Evolutionary conservation across 2,329 filamentous ascomycete species (phyloP).

Genomic region (Cercospora canescens): DNA sequence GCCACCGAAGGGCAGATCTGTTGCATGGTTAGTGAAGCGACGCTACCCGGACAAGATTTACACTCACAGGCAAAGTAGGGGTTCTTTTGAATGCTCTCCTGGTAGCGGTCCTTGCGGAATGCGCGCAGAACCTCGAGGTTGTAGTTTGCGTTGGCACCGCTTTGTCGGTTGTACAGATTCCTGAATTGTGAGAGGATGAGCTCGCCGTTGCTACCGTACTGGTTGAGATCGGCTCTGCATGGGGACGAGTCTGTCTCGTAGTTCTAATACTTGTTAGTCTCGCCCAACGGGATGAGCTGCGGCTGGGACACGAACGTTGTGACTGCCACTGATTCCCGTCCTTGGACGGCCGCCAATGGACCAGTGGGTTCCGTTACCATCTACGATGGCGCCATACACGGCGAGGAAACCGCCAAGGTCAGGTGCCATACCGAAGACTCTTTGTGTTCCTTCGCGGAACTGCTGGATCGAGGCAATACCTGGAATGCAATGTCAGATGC

Average conservation of each 20-base stretch:
- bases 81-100: conserved; percentile 34
- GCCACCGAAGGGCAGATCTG: conserved; percentile 28
- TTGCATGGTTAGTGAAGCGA: conserved; percentile 7
- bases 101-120: conserved; percentile 29
- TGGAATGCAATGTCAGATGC: conserved; percentile 27
- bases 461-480: conserved; percentile 37
- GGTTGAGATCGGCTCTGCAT: conserved; percentile 35
- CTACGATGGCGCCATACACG: conserved; percentile 20
- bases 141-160: conserved; percentile 29
- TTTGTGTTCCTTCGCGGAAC: conserved; percentile 32
- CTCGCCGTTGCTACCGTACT: conserved; percentile 24
- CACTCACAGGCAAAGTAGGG: conserved; percentile 33
- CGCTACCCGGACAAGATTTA: background rate
- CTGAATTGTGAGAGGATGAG: conserved; percentile 25
- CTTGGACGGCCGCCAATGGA: conserved; percentile 23
- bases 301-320: conserved; percentile 27
- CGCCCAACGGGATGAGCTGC: background rate
- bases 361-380: conserved; percentile 25
- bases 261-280: conserved; percentile 15
- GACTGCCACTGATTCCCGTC: conserved; percentile 28
- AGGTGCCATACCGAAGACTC: conserved; percentile 36
- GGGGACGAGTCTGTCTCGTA: conserved; percentile 39
- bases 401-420: conserved; percentile 25
- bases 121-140: conserved; percentile 32
- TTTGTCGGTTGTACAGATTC: conserved; percentile 30